These are phyloP conservation scores for Pecoramyces ruminantium DNA, from an alignment of 192 early-diverging fungal genomes.

Conservation along the genomic window DNA sequence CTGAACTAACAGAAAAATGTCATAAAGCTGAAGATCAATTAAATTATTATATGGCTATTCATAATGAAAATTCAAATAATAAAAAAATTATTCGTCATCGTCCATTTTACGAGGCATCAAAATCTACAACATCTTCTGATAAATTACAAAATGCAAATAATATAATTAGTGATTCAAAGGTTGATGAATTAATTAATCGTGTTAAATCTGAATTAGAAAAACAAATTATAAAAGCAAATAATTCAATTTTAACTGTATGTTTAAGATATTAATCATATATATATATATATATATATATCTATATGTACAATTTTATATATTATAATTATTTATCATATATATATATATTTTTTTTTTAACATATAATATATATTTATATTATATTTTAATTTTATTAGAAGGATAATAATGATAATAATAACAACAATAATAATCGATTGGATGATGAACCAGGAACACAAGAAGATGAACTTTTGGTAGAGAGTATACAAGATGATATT, in stretches of 20 bases:
- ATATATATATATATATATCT: too few relatives aligned
- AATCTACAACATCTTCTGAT: neutral
- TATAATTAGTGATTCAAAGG: neutral
- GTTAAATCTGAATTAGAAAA: neutral
- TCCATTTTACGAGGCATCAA: neutral
- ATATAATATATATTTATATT: too few relatives aligned
- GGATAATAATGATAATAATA: too few relatives aligned
- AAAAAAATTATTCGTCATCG: neutral
- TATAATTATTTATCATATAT: too few relatives aligned
- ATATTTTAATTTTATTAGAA: neutral
- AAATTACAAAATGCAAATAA: neutral
- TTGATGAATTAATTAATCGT: neutral
- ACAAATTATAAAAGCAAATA: neutral
- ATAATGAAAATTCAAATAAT: neutral
- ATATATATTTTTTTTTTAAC: too few relatives aligned
- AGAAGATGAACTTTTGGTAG: neutral
- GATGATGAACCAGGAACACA: neutral
- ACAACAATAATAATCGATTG: too few relatives aligned
- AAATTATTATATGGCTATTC: neutral
- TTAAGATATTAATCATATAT: neutral
- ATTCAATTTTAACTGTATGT: neutral
- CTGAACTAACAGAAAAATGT: neutral
- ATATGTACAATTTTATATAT: too few relatives aligned
- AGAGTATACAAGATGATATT: neutral
- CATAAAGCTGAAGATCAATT: neutral